Evolutionary conservation across 768 basidiomycete species (phyloP).

Genomic region (Holtermanniella nyarrowii): DNA sequence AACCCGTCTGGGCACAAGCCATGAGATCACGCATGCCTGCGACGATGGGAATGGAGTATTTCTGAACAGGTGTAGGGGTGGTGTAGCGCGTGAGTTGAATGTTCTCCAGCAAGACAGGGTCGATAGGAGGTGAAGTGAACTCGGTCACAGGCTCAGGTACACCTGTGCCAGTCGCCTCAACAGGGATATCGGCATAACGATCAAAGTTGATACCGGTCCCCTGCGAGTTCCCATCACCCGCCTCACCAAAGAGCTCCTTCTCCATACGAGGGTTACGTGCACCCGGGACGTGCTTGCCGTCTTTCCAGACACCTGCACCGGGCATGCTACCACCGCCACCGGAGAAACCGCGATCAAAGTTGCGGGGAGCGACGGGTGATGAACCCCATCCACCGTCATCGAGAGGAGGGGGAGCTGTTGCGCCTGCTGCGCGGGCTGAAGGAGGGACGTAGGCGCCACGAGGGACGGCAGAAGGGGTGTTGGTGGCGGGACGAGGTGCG

Average conservation of each 20-base stretch:
- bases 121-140: constrained; percentile 75
- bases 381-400: constrained; percentile 34
- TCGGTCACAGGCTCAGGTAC: constrained; percentile 89
- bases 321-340: constrained; percentile 31
- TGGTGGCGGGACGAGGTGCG: constrained; percentile 8
- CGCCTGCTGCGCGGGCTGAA: constrained; percentile 13
- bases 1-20: constrained; percentile 72
- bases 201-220: constrained; percentile 99
- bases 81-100: constrained; percentile 85
- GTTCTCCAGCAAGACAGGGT: constrained; percentile 89
- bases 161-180: constrained; percentile 91
- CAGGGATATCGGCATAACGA: constrained; percentile 98
- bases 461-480: constrained; percentile 17
- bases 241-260: constrained; percentile 91
- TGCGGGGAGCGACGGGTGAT: constrained; percentile 2
- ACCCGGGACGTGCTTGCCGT: constrained; percentile 78
- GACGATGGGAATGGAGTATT: constrained; percentile 98
- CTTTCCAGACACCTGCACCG: constrained; percentile 67
- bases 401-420: constrained; percentile 5
- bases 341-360: constrained; percentile 23
- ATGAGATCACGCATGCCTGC: constrained; percentile 53
- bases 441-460: constrained; percentile 23
- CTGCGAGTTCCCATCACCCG: constrained; percentile 55
- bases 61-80: constrained; percentile 96
- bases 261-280: constrained; percentile 76